Conservation (phyloP, 768 basidiomycete genomes). For the Rhodotorula toruloides region DNA sequence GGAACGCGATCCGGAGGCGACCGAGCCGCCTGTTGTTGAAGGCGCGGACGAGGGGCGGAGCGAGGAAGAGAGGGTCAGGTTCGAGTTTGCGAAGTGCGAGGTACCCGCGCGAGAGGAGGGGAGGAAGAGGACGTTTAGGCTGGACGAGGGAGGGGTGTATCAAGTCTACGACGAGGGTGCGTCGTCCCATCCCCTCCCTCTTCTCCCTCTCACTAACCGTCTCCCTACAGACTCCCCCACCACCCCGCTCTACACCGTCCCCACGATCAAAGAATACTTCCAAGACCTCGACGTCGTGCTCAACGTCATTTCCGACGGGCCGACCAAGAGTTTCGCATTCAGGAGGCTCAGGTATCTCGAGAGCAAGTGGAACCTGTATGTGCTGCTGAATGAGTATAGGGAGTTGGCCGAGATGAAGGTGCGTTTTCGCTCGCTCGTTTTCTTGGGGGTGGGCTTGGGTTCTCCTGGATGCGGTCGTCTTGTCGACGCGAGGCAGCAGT, state of each 20-base stretch:
- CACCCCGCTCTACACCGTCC: constrained; percentile 70
- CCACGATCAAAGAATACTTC: constrained; percentile 88
- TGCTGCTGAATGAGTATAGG: constrained; percentile 82
- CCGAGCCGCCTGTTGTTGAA: constrained; percentile 48
- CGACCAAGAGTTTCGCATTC: constrained; percentile 92
- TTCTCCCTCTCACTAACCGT: background rate
- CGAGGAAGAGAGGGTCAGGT: constrained; percentile 61
- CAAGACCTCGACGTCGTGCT: constrained; percentile 89
- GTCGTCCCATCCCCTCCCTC: constrained; percentile 1
- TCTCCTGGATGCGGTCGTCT: background rate
- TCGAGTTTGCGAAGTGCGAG: constrained; percentile 63
- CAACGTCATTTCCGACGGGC: constrained; percentile 85
- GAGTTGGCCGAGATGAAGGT: constrained; percentile 97
- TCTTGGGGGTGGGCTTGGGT: too few relatives aligned
- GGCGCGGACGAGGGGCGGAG: constrained; percentile 46
- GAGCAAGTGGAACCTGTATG: constrained; percentile 91
- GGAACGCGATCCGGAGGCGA: constrained; percentile 46
- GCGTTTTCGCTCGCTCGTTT: constrained; percentile 38
- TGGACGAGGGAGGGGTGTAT: constrained; percentile 86
- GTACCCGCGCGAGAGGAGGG: constrained; percentile 52
- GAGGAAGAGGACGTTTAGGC: constrained; percentile 53
- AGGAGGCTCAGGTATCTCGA: constrained; percentile 82
- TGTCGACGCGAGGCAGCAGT: too few relatives aligned
- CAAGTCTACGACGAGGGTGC: constrained; percentile 61
- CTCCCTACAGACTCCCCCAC: constrained; percentile 42